phyloP scores from a whole-genome alignment of 75 land plant species.

The Picea sitchensis region DNA sequence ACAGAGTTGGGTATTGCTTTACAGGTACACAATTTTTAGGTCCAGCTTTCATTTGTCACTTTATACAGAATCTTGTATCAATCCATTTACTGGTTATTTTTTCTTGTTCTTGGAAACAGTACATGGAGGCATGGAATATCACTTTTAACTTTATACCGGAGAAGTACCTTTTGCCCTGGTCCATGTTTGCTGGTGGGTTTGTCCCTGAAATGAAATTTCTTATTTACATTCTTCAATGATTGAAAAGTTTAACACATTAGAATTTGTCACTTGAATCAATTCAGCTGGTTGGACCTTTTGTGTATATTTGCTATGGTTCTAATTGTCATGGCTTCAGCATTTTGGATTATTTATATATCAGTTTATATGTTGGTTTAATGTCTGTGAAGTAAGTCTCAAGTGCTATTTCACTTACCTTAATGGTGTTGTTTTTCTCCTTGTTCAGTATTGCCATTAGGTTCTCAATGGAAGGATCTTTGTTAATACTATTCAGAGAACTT shows the following conservation, averaged over 20 bases:
- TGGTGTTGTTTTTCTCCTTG: too few relatives aligned
- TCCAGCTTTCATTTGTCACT: not conserved
- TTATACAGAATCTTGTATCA: not conserved
- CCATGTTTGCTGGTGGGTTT: slow-evolving; percentile 6
- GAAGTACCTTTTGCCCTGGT: not conserved
- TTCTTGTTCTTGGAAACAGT: not conserved
- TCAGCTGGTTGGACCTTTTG: too few relatives aligned
- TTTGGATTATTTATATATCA: too few relatives aligned
- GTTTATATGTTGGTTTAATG: too few relatives aligned
- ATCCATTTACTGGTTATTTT: not conserved
- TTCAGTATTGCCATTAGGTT: too few relatives aligned
- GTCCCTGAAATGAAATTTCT: not conserved
- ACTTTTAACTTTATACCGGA: slow-evolving; percentile 6
- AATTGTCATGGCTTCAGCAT: too few relatives aligned
- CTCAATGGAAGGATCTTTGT: too few relatives aligned
- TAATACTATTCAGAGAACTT: too few relatives aligned
- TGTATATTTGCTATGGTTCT: too few relatives aligned
- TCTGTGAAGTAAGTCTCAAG: too few relatives aligned
- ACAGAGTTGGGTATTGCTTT: slow-evolving; percentile 6
- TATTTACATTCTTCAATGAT: not conserved
- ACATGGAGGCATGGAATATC: slow-evolving; percentile 1
- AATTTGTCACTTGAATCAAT: not conserved
- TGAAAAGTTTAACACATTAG: not conserved
- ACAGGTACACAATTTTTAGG: not conserved
- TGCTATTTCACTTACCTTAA: too few relatives aligned